Base-by-base conservation (phyloP, 2,329 filamentous ascomycete species). In the Alternaria viburni region DNA sequence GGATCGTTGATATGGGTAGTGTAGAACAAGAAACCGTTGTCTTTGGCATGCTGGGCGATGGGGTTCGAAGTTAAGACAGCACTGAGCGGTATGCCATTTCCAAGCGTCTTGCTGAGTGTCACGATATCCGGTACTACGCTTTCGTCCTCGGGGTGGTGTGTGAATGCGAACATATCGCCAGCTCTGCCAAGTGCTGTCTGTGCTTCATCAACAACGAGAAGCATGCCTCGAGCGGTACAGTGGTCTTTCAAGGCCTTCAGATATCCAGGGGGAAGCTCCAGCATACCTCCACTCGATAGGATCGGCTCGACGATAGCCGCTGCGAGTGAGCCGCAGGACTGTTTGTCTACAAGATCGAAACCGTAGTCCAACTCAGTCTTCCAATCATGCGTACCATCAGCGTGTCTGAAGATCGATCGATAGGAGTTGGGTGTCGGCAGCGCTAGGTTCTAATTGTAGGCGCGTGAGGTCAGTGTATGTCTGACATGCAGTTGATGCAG, bases 1-100 rank as follows among this genome's bases (percentile, higher is more conserved):
- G 88, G 87, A 65, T 90, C 88, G 66, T 90, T 89, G 52, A 89
- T 77, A 67, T 90, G 88, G 0, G 88, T 90, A 0, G 87, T 90
- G 66, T 87, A 85, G 70, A 86, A 89, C 17, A 86, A 79, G 67
- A 84, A 90, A 26, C 82, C 84, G 4, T 80, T 79, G 17, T 87
- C 83, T 11, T 77, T 75, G 30, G 83, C 85, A 2, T 81, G 81
- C 4, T 77, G 74, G 45, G 84, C 86, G 49, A 90, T 87, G 30
- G 83, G 80, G 5, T 82, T 79, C 46, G 83, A 86, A 0, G 88
- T 89, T 3, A 86, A 80, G 1, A 90, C 86, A 0, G 88, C 84
- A 52, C 83, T 84, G 4, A 90, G 79, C 1, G 88, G 87, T 0
- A 90, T 77, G 0, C 88, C 87, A 69, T 87, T 87, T 0, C 87